These are phyloP conservation scores for Stachybotrys echinatus DNA, from an alignment of 2,329 filamentous ascomycete species.

Conservation along the genomic window DNA sequence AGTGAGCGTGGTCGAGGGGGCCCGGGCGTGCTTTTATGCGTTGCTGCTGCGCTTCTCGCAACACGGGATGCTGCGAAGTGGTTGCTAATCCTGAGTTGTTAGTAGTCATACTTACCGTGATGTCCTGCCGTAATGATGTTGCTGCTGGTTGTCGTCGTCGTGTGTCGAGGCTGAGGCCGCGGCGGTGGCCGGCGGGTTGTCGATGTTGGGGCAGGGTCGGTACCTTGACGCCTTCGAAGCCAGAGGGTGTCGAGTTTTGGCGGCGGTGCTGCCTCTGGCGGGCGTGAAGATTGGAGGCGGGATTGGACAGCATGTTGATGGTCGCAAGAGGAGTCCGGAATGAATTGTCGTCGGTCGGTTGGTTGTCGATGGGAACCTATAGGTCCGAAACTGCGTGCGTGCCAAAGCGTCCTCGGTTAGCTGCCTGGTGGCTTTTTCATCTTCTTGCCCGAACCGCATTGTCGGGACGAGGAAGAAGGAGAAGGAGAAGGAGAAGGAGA, in stretches of 20 bases:
- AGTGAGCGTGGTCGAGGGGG: constrained; percentile 29
- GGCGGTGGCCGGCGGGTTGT: constrained; percentile 55
- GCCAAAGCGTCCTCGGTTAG: constrained; percentile 1
- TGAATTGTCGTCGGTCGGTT: constrained; percentile 45
- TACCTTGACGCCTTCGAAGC: constrained; percentile 71
- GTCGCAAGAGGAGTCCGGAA: constrained; percentile 68
- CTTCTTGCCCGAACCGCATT: too few species aligned
- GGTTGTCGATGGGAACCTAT: constrained; percentile 45
- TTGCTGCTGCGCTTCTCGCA: constrained; percentile 90
- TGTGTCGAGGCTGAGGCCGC: constrained; percentile 80
- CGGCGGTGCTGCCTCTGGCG: constrained; percentile 59
- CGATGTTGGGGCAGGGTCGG: constrained; percentile 51
- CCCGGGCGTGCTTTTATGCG: constrained; percentile 72
- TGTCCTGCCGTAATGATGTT: constrained; percentile 22
- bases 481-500: neutral
- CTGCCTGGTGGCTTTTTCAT: neutral
- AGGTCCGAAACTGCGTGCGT: constrained; percentile 35
- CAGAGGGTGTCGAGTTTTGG: constrained; percentile 79
- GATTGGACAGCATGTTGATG: constrained; percentile 63
- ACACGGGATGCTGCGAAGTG: constrained; percentile 62
- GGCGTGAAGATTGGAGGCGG: constrained; percentile 65
- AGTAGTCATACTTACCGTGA: constrained; percentile 47
- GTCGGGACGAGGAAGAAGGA: neutral
- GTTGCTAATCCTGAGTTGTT: constrained; percentile 52
- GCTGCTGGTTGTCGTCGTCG: constrained; percentile 49